Conservation (phyloP, 257 asterid species). For the Oldenlandia corymbosa region DNA sequence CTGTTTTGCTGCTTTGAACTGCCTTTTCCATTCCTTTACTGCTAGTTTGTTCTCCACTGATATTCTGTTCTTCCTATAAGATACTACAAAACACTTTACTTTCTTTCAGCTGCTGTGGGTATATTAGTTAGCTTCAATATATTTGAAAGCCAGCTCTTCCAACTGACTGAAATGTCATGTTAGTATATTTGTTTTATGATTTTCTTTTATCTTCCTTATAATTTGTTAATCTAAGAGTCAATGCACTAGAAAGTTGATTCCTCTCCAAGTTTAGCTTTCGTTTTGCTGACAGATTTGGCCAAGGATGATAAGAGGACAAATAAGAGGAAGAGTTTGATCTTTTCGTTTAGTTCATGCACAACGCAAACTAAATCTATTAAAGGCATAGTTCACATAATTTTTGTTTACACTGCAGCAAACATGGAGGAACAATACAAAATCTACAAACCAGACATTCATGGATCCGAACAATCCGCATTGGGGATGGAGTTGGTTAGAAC, state of each 20-base stretch:
- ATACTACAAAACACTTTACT: neutral
- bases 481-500: conserved; percentile 94
- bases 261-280: neutral
- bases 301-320: too few species aligned
- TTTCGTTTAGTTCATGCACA: neutral
- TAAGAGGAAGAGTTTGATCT: too few species aligned
- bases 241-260: too few species aligned
- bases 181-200: neutral
- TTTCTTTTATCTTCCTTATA: neutral
- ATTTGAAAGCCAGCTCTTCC: neutral
- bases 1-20: neutral
- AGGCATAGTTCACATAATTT: neutral
- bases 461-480: conserved; percentile 64
- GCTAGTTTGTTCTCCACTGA: neutral
- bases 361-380: conserved; percentile 3
- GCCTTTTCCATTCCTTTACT: neutral
- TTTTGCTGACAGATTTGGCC: neutral
- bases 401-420: conserved; percentile 34
- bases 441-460: conserved; percentile 56
- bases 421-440: conserved; percentile 47
- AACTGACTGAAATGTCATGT: neutral
- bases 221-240: neutral
- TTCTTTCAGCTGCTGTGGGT: neutral
- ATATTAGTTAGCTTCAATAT: too few species aligned
- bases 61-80: neutral